phyloP scores from a whole-genome alignment of 768 basidiomycete species.

The Infundibulicybe gibba region DNA sequence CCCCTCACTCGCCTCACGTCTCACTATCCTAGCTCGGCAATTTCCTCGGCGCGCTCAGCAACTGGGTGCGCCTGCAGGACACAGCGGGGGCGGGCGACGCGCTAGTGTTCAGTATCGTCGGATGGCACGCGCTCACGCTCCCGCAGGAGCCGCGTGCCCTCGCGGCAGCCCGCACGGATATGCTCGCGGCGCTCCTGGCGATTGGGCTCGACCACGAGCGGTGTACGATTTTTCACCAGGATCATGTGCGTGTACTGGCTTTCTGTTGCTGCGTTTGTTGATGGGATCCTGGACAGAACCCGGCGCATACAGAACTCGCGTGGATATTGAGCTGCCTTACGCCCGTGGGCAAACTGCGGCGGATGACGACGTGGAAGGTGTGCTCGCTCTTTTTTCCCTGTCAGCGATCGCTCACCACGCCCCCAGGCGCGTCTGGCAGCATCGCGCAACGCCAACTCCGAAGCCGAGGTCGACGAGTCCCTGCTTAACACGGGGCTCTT shows the following conservation, averaged over 20 bases:
- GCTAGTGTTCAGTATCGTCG: conserved; percentile 84
- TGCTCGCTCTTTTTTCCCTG: conserved; percentile 10
- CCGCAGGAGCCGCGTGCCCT: conserved; percentile 78
- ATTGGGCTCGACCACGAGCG: conserved; percentile 78
- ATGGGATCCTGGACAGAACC: conserved; percentile 63
- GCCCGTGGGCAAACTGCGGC: conserved; percentile 72
- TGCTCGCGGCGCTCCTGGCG: conserved; percentile 81
- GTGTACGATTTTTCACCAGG: conserved; percentile 82
- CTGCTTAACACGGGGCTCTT: conserved; percentile 82
- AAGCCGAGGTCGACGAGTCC: conserved; percentile 78
- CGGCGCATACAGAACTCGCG: conserved; percentile 78
- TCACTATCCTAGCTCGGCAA: conserved; percentile 79
- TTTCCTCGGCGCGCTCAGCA: conserved; percentile 84
- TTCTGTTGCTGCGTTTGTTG: background rate
- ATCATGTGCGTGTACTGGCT: conserved; percentile 56
- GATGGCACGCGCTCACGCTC: conserved; percentile 91
- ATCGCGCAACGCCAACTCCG: conserved; percentile 68
- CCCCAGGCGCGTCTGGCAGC: conserved; percentile 77
- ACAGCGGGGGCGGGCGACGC: conserved; percentile 53
- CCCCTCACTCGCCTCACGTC: conserved; percentile 6
- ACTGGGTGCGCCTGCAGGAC: conserved; percentile 83
- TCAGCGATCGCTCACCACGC: too few relatives aligned
- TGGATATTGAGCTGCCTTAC: conserved; percentile 90
- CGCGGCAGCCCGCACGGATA: conserved; percentile 59
- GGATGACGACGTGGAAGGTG: conserved; percentile 99